Percentiles rank a stretch among this genome's conserved stretches.
Conservation (phyloP, 495 filamentous ascomycete species). For the Bryoglossum gracile region DNA sequence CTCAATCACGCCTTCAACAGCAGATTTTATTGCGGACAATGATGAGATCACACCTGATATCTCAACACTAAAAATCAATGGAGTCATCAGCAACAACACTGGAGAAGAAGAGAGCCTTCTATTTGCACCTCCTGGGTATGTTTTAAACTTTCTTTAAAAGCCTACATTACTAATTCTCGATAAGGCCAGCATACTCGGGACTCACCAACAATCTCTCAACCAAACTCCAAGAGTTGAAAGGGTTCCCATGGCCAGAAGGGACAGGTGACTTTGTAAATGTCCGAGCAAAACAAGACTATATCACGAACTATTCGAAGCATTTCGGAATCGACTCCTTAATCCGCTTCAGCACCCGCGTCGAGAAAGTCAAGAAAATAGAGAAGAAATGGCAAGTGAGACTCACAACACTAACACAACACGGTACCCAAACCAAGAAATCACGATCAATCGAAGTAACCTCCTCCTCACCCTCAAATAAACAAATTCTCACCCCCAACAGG, state of each 20-base stretch:
- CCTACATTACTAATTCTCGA: neutral
- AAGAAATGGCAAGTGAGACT: conserved; percentile 44
- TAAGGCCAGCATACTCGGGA: conserved; percentile 50
- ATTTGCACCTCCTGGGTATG: conserved; percentile 44
- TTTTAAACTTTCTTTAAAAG: neutral
- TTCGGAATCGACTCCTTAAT: conserved; percentile 43
- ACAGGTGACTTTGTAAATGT: conserved; percentile 52
- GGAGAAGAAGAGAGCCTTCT: conserved; percentile 25
- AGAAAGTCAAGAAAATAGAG: conserved; percentile 44
- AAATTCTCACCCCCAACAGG: neutral
- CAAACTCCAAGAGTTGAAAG: conserved; percentile 47
- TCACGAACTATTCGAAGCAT: conserved; percentile 46
- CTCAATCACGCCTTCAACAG: conserved; percentile 23
- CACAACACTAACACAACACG: conserved; percentile 22
- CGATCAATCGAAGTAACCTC: conserved; percentile 12
- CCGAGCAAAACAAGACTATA: conserved; percentile 46
- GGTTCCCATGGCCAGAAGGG: conserved; percentile 53
- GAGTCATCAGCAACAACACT: too few species aligned
- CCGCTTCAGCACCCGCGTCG: conserved; percentile 50
- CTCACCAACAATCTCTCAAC: conserved; percentile 62
- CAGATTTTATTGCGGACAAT: conserved; percentile 14
- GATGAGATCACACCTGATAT: too few species aligned
- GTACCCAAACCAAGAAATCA: conserved; percentile 17
- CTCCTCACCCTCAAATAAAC: neutral
- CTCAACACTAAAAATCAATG: too few species aligned